Percentiles rank a stretch among this genome's conserved stretches.
phyloP scores from a whole-genome alignment of 208 protist species.

The Acanthamoeba royreba region DNA sequence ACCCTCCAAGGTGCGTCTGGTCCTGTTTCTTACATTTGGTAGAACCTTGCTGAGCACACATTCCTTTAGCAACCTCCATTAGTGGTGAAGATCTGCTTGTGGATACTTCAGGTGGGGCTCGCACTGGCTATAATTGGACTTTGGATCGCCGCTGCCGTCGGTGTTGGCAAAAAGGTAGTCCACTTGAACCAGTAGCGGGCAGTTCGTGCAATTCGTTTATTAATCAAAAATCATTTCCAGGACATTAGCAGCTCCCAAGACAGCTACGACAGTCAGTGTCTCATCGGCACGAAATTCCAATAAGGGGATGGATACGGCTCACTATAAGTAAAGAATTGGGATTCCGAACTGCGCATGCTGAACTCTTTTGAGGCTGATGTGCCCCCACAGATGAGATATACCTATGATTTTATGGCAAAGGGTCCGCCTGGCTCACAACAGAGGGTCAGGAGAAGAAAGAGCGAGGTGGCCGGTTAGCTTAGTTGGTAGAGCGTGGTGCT shows the following conservation, averaged over 20 bases:
- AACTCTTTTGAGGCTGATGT: too few species aligned
- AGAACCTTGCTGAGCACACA: background rate
- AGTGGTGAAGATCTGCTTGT: background rate
- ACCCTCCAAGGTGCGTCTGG: background rate
- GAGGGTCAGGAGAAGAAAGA: too few species aligned
- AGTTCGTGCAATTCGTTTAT: background rate
- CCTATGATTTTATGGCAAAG: too few species aligned
- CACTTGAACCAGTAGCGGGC: background rate
- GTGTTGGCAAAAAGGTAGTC: background rate
- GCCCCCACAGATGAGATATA: too few species aligned
- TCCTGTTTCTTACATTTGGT: background rate
- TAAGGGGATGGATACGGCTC: too few species aligned
- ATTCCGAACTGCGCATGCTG: too few species aligned
- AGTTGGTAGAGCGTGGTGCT: background rate
- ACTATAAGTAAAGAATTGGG: too few species aligned
- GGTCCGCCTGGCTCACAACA: too few species aligned
- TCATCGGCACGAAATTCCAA: background rate
- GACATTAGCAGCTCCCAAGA: background rate
- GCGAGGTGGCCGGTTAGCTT: background rate
- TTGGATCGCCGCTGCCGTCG: constrained; percentile 21
- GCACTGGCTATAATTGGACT: background rate
- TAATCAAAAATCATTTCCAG: background rate
- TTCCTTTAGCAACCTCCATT: background rate
- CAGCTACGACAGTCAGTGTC: background rate
- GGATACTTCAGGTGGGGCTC: background rate